These are phyloP conservation scores for Trametes versicolor DNA, from an alignment of 1,284 basidiomycete genomes.

Conservation along the genomic window DNA sequence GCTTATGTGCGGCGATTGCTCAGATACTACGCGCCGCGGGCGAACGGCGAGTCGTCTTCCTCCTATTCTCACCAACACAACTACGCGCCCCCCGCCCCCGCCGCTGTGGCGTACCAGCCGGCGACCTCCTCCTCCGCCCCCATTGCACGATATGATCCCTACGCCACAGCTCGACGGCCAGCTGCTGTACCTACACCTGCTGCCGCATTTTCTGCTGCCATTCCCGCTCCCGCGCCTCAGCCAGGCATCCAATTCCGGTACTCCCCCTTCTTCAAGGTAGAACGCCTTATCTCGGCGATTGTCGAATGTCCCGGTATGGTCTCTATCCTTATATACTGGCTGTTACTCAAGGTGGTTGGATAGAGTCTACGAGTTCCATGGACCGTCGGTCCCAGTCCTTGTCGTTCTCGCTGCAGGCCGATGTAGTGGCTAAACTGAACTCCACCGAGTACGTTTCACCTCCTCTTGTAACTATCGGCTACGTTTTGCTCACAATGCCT, in stretches of 20 bases:
- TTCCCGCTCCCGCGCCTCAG: constrained; percentile 33
- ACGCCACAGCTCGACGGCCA: constrained; percentile 64
- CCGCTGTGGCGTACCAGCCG: constrained; percentile 28
- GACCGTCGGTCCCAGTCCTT: constrained; percentile 76
- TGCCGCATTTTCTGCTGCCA: constrained; percentile 42
- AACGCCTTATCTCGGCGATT: constrained; percentile 69
- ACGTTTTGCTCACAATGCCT: constrained; percentile 17
- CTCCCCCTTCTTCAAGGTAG: constrained; percentile 80
- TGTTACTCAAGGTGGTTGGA: constrained; percentile 27
- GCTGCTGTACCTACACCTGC: constrained; percentile 35
- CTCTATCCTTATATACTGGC: background rate
- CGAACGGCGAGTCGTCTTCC: constrained; percentile 31
- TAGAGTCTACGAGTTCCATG: constrained; percentile 78
- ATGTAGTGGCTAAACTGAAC: constrained; percentile 71
- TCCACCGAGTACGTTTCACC: constrained; percentile 54
- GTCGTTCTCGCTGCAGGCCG: constrained; percentile 68
- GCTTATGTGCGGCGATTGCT: constrained; percentile 8
- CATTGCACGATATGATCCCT: constrained; percentile 67
- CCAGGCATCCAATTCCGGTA: constrained; percentile 73
- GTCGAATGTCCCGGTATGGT: constrained; percentile 78
- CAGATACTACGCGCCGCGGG: constrained; percentile 26
- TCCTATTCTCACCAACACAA: constrained; percentile 16
- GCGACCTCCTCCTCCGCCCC: constrained; percentile 23
- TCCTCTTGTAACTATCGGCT: constrained; percentile 50
- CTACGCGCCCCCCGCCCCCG: constrained; percentile 28